Evolutionary conservation across 495 filamentous ascomycete genomes (phyloP).

Genomic region (Neohortaea acidophila): DNA sequence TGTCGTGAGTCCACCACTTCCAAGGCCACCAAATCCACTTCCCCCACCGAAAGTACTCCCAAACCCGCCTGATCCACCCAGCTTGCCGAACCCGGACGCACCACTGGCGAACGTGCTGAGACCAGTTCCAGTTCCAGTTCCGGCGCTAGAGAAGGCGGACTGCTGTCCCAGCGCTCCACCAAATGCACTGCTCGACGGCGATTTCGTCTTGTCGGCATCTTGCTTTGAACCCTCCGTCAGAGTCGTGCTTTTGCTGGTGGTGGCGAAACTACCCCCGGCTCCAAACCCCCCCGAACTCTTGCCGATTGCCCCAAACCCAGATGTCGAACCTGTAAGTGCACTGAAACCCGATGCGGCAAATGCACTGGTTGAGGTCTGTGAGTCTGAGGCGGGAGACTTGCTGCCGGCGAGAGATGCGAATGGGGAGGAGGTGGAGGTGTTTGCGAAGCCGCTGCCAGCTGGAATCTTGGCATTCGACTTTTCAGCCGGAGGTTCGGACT

Average conservation of each 20-base stretch:
- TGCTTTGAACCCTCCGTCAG: neutral
- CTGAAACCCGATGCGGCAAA: conserved; percentile 40
- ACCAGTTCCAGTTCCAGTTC: conserved; percentile 1
- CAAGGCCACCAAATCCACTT: conserved; percentile 20
- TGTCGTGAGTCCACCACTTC: conserved; percentile 36
- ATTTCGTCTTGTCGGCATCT: conserved; percentile 4
- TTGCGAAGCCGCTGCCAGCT: conserved; percentile 35
- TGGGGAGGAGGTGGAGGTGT: conserved; percentile 24
- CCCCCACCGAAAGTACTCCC: conserved; percentile 1
- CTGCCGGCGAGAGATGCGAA: conserved; percentile 20
- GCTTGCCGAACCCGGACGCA: conserved; percentile 31
- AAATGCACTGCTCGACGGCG: conserved; percentile 6
- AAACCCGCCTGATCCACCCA: conserved; percentile 24
- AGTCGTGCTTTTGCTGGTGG: neutral
- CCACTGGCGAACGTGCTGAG: conserved; percentile 19
- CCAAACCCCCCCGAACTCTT: conserved; percentile 26
- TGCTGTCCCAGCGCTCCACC: conserved; percentile 15
- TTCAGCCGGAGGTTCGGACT: neutral
- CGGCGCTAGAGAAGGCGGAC: conserved; percentile 6
- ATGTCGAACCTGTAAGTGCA: conserved; percentile 35
- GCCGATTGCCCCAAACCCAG: conserved; percentile 38
- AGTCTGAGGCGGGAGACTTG: conserved; percentile 12
- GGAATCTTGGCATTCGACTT: conserved; percentile 4
- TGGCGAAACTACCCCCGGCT: conserved; percentile 4
- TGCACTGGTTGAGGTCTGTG: conserved; percentile 33